Evolutionary conservation across 2,329 filamentous ascomycete genomes (phyloP), one percentile per base, ranked within the genome.

Genomic region (Dendryphion nanum): DNA sequence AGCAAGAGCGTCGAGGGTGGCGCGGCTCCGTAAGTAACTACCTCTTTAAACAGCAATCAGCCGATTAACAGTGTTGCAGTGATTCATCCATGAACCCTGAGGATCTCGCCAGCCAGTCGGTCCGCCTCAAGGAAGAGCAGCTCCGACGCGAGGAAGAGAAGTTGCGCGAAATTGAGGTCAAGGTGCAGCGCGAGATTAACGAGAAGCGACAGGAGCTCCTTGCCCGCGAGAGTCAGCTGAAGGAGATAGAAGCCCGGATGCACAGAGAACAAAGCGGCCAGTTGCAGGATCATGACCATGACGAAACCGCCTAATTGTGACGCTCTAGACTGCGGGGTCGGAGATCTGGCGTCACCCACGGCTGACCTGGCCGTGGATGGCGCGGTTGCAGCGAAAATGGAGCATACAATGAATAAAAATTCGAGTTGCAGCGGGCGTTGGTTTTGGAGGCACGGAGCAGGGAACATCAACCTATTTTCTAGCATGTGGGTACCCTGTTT

Each of bases 131-230:
- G 89, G 93, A 98, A 71, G 93, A 98, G 74, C 93, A 98, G 72
- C 86, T 98, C 57, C 89, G 93, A 66, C 89, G 93, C 63, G 93
- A 98, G 73, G 93, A 98, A 76, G 93, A 98, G 85, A 98, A 98
- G 79, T 85, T 98, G 50, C 88, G 93, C 70, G 93, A 98, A 76
- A 97, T 98, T 67, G 93, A 98, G 69, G 78, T 96, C 76, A 98
- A 98, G 84, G 93, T 98, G 48, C 93, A 98, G 76, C 88, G 93
- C 66, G 93, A 98, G 74, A 98, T 98, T 77, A 95, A 96, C 74
- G 93, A 97, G 81, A 98, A 98, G 82, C 85, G 93, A 75, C 93
- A 98, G 75, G 93, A 98, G 73, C 80, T 98, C 47, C 69, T 98
- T 71, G 93, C 93, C 51, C 89, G 93, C 70, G 93, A 98, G 76